Conservation (phyloP, 208 protist species). For the Borovskyia barvae region DNA sequence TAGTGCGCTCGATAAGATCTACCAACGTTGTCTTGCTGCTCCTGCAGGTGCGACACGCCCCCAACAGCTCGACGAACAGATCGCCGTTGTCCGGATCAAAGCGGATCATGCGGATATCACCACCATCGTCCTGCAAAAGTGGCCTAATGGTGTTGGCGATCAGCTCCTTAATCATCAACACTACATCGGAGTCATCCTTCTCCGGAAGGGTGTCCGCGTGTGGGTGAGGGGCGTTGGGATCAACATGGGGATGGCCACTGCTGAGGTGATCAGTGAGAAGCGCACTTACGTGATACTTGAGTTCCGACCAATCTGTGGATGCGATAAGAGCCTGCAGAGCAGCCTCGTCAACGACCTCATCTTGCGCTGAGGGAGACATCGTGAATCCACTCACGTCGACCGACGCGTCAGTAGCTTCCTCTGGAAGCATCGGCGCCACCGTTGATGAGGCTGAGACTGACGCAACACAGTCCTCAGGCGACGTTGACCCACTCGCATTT, state of each 20-base stretch:
- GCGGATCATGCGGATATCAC: constrained; percentile 84
- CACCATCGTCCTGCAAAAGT: constrained; percentile 90
- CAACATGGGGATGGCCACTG: constrained; percentile 71
- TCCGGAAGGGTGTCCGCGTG: constrained; percentile 83
- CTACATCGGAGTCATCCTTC: constrained; percentile 81
- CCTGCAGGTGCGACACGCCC: constrained; percentile 86
- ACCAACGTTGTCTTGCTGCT: constrained; percentile 83
- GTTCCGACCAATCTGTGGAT: constrained; percentile 71
- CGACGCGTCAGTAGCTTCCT: neutral
- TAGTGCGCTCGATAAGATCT: constrained; percentile 89
- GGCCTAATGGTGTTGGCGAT: constrained; percentile 81
- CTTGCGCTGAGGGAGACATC: constrained; percentile 25
- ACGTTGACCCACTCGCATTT: too few relatives aligned
- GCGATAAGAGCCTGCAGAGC: constrained; percentile 58
- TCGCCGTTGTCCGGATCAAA: constrained; percentile 53
- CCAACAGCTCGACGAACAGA: constrained; percentile 89
- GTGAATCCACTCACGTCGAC: constrained; percentile 45
- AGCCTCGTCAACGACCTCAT: constrained; percentile 52
- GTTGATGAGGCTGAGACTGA: neutral
- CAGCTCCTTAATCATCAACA: constrained; percentile 91
- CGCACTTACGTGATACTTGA: constrained; percentile 79
- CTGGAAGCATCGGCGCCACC: neutral
- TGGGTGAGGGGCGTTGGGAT: constrained; percentile 70
- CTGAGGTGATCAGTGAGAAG: constrained; percentile 84
- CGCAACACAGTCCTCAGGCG: neutral